Conservation (phyloP, 2,329 filamentous ascomycete genomes). For the Epichloe sibirici region DNA sequence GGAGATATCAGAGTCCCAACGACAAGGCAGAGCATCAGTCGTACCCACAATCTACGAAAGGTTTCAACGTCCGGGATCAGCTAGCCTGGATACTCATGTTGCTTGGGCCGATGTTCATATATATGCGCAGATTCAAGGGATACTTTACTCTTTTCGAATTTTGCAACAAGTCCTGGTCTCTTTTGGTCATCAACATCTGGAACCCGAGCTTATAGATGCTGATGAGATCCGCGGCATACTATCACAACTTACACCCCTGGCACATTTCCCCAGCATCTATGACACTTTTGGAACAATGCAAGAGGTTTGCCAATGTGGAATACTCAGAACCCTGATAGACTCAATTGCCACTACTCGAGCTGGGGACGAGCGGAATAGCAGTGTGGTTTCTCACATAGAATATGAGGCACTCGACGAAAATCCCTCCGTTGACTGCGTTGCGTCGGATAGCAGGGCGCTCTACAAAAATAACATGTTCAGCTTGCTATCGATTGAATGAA, state of each 20-base stretch:
- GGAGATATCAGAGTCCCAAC: slow-evolving; percentile 17
- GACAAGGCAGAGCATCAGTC: slow-evolving; percentile 10
- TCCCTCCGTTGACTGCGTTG: neutral
- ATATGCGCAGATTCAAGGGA: slow-evolving; percentile 45
- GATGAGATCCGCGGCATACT: slow-evolving; percentile 12
- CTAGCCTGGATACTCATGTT: slow-evolving; percentile 1
- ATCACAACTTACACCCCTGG: slow-evolving; percentile 13
- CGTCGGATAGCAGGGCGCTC: neutral
- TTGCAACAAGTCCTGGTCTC: slow-evolving; percentile 24
- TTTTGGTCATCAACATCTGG: neutral
- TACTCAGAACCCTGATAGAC: neutral
- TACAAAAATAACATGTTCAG: neutral
- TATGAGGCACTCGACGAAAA: neutral
- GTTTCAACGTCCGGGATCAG: neutral
- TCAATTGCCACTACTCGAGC: neutral
- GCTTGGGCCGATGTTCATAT: slow-evolving; percentile 51
- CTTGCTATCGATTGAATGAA: neutral
- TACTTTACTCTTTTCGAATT: slow-evolving; percentile 48
- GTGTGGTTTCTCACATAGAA: neutral
- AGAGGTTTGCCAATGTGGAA: neutral
- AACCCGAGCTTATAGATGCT: neutral
- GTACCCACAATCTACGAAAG: neutral
- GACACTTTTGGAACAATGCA: slow-evolving; percentile 4
- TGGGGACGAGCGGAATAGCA: neutral
- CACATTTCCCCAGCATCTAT: slow-evolving; percentile 11